Percentiles rank a stretch among this genome's conserved stretches.
These are phyloP conservation scores for Metschnikowia corniflorae DNA, from an alignment of 805 yeast genomes.

Conservation along the genomic window DNA sequence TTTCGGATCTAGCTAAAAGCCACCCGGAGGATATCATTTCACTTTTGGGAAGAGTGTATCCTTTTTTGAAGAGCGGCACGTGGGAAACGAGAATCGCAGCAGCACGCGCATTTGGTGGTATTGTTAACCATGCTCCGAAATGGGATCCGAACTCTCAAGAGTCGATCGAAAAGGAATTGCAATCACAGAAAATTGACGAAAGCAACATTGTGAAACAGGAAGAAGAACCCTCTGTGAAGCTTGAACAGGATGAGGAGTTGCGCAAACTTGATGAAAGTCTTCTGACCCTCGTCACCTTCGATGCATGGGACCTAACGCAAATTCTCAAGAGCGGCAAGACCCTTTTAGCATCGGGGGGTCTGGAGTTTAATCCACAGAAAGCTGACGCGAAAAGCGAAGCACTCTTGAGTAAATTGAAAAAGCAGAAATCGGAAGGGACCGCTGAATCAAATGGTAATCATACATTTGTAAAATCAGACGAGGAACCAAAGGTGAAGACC, in stretches of 20 bases:
- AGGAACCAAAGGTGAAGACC: conserved; percentile 1
- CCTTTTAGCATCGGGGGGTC: conserved; percentile 63
- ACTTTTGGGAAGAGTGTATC: conserved; percentile 83
- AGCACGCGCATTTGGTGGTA: conserved; percentile 92
- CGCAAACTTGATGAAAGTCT: conserved; percentile 39
- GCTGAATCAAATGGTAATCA: conserved; percentile 7
- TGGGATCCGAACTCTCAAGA: conserved; percentile 79
- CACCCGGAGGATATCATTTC: conserved; percentile 92
- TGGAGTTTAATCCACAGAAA: conserved; percentile 29
- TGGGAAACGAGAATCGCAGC: conserved; percentile 98
- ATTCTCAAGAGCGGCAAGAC: conserved; percentile 49
- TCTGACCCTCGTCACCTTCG: conserved; percentile 43
- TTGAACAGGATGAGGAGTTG: conserved; percentile 42
- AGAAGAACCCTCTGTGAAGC: conserved; percentile 29
- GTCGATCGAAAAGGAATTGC: conserved; percentile 23
- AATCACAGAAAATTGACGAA: conserved; percentile 16
- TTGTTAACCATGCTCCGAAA: conserved; percentile 66
- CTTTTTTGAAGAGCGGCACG: conserved; percentile 72
- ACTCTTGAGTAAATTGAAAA: conserved; percentile 45
- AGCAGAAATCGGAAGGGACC: conserved; percentile 45
- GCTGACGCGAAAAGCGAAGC: conserved; percentile 39
- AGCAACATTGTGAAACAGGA: conserved; percentile 24
- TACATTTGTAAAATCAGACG: conserved; percentile 4
- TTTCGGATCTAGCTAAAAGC: conserved; percentile 87
- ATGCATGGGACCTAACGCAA: conserved; percentile 48